These are phyloP conservation scores for Capillidium rhysosporum DNA, from an alignment of 371 early-diverging fungal genomes.

Conservation along the genomic window DNA sequence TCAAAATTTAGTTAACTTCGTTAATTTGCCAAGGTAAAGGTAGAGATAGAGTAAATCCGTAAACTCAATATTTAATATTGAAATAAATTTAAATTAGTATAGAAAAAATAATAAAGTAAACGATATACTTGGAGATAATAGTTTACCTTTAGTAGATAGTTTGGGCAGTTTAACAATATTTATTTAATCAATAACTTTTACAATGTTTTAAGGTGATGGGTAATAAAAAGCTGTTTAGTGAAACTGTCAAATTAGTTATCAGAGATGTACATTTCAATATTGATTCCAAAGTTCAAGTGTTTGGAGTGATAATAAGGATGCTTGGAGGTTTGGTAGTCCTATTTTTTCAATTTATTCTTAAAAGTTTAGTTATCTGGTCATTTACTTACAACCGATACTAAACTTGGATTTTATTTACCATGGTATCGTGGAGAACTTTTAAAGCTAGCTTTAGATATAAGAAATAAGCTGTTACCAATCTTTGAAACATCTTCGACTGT, in stretches of 20 bases:
- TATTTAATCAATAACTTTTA: too few relatives aligned
- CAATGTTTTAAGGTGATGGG: constrained; percentile 30
- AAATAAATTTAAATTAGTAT: neutral
- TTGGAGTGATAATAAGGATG: constrained; percentile 82
- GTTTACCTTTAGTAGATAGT: constrained; percentile 74
- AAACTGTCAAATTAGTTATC: constrained; percentile 44
- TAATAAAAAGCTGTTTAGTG: constrained; percentile 41
- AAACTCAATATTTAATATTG: constrained; percentile 5
- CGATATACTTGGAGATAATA: constrained; percentile 83
- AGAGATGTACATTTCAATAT: constrained; percentile 49
- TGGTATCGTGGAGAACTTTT: constrained; percentile 62
- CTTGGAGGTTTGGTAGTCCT: constrained; percentile 59
- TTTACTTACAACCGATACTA: constrained; percentile 51
- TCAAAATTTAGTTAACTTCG: constrained; percentile 49
- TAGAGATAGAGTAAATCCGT: constrained; percentile 44
- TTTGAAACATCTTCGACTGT: constrained; percentile 60
- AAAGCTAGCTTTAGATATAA: constrained; percentile 57
- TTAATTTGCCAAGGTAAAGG: constrained; percentile 59
- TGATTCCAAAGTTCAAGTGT: constrained; percentile 78
- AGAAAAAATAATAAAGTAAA: constrained; percentile 43
- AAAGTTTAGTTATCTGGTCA: constrained; percentile 53
- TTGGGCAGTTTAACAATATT: constrained; percentile 73
- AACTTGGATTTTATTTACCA: constrained; percentile 23
- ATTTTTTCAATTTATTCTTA: too few relatives aligned
- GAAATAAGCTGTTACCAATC: constrained; percentile 69